phyloP scores from a whole-genome alignment of 2,329 filamentous ascomycete species.

The Neonectria punicea region DNA sequence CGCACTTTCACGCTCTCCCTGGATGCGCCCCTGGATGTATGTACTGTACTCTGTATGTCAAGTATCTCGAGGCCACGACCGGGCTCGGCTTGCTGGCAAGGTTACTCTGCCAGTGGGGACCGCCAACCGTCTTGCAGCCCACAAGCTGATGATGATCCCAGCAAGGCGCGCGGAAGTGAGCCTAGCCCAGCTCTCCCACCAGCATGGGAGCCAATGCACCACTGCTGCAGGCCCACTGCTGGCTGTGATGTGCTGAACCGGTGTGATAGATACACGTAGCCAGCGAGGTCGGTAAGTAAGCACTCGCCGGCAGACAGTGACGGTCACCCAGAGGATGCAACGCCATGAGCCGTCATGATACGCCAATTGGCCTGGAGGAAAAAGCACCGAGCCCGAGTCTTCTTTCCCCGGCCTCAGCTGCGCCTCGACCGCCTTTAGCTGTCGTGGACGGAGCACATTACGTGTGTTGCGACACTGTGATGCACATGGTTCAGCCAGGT shows the following conservation, averaged over 20 bases:
- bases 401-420: conserved; percentile 23
- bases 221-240: conserved; percentile 31
- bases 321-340: conserved; percentile 25
- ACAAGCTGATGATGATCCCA: conserved; percentile 24
- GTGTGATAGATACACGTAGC: conserved; percentile 41
- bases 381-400: conserved; percentile 17
- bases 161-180: neutral
- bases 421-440: conserved; percentile 32
- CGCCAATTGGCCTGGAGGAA: conserved; percentile 29
- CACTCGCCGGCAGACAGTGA: conserved; percentile 19
- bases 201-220: conserved; percentile 21
- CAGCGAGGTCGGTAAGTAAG: conserved; percentile 8
- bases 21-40: neutral
- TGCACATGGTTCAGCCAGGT: neutral
- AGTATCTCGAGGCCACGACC: conserved; percentile 8
- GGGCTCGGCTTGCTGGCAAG: conserved; percentile 16
- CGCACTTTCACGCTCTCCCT: neutral
- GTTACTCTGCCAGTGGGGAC: conserved; percentile 23
- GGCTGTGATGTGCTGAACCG: conserved; percentile 36
- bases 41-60: neutral
- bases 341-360: conserved; percentile 30
- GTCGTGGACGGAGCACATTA: conserved; percentile 21
- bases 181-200: conserved; percentile 1
- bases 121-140: conserved; percentile 12
- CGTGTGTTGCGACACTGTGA: conserved; percentile 10